phyloP scores from a whole-genome alignment of 768 basidiomycete genomes.

The Tubosaeta sp. region DNA sequence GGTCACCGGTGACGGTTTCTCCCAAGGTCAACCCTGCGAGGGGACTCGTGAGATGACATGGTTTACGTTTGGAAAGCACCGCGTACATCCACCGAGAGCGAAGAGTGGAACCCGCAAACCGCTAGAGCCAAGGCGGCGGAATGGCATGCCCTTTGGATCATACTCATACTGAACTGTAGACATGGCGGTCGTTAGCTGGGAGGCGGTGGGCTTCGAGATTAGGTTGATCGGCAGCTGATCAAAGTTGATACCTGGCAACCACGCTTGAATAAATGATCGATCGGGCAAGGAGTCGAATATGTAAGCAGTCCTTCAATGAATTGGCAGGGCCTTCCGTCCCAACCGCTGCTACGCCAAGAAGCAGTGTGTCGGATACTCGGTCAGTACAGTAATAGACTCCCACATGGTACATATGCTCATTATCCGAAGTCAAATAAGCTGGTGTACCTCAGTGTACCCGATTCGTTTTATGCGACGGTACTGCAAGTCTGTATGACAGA shows the following conservation, averaged over 20 bases:
- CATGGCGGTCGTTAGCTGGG: conserved; percentile 11
- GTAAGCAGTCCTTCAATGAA: no score
- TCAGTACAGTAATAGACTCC: no score
- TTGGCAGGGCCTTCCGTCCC: no score
- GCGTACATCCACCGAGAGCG: conserved; percentile 47
- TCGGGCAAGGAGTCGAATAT: no score
- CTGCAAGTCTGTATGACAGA: no score
- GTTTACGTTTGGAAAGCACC: neutral
- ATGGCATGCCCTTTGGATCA: conserved; percentile 37
- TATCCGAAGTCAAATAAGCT: no score
- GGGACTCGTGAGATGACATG: neutral
- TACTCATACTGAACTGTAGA: conserved; percentile 29
- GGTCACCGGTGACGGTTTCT: conserved; percentile 45
- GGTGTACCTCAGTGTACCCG: no score
- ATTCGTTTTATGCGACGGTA: no score
- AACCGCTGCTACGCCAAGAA: no score
- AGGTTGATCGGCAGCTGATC: neutral
- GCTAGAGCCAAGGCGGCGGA: conserved; percentile 41
- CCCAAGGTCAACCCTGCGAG: conserved; percentile 43
- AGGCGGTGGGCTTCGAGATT: neutral
- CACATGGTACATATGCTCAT: no score
- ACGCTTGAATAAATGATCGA: no score
- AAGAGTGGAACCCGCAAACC: conserved; percentile 50
- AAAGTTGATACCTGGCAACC: neutral
- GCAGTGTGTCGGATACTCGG: no score